Percentiles rank a stretch among this genome's conserved stretches.
These are phyloP conservation scores for Avena eriantha DNA, from an alignment of 176 grass and related monocot genomes.

Conservation along the genomic window DNA sequence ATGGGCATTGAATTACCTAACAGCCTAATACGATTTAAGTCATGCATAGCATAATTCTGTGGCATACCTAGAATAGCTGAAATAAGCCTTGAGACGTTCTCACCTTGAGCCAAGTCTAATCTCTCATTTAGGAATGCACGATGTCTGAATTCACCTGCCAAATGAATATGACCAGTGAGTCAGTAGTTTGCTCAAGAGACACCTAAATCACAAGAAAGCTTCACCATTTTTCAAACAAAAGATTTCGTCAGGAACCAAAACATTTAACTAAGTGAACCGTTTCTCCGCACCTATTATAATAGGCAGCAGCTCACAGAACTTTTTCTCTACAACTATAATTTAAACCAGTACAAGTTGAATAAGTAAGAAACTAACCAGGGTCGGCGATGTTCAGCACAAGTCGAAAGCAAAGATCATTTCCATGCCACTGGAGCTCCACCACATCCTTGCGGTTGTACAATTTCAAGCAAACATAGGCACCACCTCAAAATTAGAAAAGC, in stretches of 20 bases:
- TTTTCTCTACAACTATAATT: not conserved
- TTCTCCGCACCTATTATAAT: not conserved
- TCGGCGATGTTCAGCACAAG: slow-evolving; percentile 73
- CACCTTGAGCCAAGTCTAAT: slow-evolving; percentile 84
- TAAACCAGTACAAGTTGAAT: not conserved
- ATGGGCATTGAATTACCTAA: not conserved
- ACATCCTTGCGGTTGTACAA: slow-evolving; percentile 95
- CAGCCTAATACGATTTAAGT: not conserved
- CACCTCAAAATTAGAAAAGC: slow-evolving; percentile 26
- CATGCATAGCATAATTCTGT: not conserved
- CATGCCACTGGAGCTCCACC: slow-evolving; percentile 92
- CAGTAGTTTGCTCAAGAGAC: not conserved
- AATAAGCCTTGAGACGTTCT: slow-evolving; percentile 82
- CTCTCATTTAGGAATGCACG: slow-evolving; percentile 89
- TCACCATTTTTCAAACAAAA: not conserved
- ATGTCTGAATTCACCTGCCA: slow-evolving; percentile 87
- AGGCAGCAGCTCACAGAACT: not conserved
- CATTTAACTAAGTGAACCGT: not conserved
- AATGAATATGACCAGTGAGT: slow-evolving; percentile 18
- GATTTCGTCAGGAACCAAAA: not conserved
- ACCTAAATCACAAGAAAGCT: not conserved
- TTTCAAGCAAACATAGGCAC: slow-evolving; percentile 83
- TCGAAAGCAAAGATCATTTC: slow-evolving; percentile 80
- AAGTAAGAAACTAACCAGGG: slow-evolving; percentile 57
- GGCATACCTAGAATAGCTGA: slow-evolving; percentile 82